Conservation (phyloP, 208 protist genomes). For the Vickermania spadyakhi region DNA sequence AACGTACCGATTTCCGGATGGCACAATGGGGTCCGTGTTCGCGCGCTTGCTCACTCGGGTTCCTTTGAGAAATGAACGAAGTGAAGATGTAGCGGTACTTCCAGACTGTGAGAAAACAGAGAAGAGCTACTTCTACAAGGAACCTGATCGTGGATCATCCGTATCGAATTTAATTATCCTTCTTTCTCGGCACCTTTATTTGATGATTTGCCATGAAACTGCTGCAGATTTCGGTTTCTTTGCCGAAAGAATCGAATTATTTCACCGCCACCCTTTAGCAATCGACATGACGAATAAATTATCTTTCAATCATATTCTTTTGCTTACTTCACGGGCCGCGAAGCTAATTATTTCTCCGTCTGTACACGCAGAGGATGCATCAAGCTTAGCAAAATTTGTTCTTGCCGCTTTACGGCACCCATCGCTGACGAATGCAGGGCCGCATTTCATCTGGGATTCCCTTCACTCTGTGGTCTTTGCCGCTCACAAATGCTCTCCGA, state of each 20-base stretch:
- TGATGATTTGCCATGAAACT: background rate
- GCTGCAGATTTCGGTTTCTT: background rate
- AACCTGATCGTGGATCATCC: background rate
- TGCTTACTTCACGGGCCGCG: conserved; percentile 8
- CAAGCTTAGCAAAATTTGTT: conserved; percentile 47
- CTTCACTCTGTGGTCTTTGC: conserved; percentile 80
- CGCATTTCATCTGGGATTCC: conserved; percentile 71
- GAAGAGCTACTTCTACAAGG: background rate
- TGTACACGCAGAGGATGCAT: conserved; percentile 68
- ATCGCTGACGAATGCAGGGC: conserved; percentile 25
- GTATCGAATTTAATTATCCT: background rate
- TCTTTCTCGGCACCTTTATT: background rate
- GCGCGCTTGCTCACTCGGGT: background rate
- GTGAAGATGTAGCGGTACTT: background rate
- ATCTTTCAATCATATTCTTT: background rate
- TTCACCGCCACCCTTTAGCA: conserved; percentile 64
- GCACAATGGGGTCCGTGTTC: background rate
- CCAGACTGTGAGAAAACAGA: background rate
- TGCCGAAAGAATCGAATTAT: conserved; percentile 30
- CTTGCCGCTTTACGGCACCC: conserved; percentile 55
- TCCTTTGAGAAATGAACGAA: background rate
- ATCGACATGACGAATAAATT: conserved; percentile 36
- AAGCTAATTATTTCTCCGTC: conserved; percentile 46
- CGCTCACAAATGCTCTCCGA: conserved; percentile 54
- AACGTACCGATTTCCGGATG: background rate